These are phyloP conservation scores for Lepiota brunneoincarnata DNA, from an alignment of 768 basidiomycete species.

Conservation along the genomic window DNA sequence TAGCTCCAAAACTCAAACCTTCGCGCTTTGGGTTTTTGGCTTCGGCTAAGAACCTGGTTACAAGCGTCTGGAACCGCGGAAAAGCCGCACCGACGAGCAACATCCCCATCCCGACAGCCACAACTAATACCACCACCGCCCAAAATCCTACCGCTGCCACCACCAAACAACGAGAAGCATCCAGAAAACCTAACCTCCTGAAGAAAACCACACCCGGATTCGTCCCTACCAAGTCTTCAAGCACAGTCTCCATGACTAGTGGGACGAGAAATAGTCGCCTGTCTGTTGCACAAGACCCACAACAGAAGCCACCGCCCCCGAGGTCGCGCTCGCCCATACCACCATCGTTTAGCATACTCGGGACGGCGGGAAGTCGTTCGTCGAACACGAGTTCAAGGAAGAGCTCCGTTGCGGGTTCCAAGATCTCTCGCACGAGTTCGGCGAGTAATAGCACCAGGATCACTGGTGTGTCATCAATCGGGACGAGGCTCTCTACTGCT, in stretches of 20 bases:
- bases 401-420: constrained; percentile 5
- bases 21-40: constrained; percentile 70
- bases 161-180: background rate
- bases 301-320: constrained; percentile 13
- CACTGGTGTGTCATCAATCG: constrained; percentile 40
- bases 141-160: constrained; percentile 7
- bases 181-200: constrained; percentile 1
- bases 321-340: constrained; percentile 28
- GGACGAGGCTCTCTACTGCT: constrained; percentile 29
- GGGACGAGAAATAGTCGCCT: background rate
- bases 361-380: background rate
- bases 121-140: constrained; percentile 11
- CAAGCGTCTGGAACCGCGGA: constrained; percentile 70
- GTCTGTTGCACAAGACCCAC: background rate
- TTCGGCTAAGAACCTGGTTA: constrained; percentile 68
- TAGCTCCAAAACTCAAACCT: constrained; percentile 43
- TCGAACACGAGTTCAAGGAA: background rate
- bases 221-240: background rate
- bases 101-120: constrained; percentile 22
- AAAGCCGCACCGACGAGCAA: constrained; percentile 29
- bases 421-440: constrained; percentile 8
- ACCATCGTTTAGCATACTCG: constrained; percentile 12
- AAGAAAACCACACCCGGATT: constrained; percentile 8
- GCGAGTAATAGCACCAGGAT: constrained; percentile 19
- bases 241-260: background rate